phyloP scores from a whole-genome alignment of 2,329 filamentous ascomycete species.

The Aspergillus brunneoviolaceus region DNA sequence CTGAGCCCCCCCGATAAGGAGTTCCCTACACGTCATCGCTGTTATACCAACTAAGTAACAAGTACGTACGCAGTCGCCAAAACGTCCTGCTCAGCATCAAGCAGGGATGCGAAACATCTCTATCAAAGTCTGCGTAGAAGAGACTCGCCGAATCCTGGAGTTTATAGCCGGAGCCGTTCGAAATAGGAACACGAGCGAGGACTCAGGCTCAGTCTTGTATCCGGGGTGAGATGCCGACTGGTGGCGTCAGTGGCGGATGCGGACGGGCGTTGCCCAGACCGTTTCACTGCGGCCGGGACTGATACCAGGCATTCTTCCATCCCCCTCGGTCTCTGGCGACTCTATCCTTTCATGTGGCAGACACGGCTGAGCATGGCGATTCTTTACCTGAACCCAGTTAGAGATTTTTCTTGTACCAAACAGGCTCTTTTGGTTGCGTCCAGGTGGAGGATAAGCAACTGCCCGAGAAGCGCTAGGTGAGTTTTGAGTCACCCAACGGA shows the following conservation, averaged over 20 bases:
- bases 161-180: neutral
- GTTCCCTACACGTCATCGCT: conserved; percentile 20
- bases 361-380: neutral
- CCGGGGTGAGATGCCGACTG: conserved; percentile 15
- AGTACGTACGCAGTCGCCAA: neutral
- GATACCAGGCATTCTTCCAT: conserved; percentile 4
- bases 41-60: neutral
- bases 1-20: conserved; percentile 7
- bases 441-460: neutral
- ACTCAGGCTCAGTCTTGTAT: neutral
- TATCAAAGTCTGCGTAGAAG: neutral
- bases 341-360: neutral
- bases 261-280: conserved; percentile 14
- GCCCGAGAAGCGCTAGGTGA: neutral
- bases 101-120: neutral
- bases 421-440: neutral
- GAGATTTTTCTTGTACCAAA: neutral
- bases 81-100: neutral
- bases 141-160: no score
- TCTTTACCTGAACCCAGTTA: neutral
- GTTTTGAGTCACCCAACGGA: neutral
- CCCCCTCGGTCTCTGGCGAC: neutral
- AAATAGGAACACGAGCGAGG: conserved; percentile 3
- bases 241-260: conserved; percentile 29
- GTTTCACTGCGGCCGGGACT: conserved; percentile 3